Base-by-base conservation (phyloP, 805 yeast genomes). In the Zygoascus ofunaensis region DNA sequence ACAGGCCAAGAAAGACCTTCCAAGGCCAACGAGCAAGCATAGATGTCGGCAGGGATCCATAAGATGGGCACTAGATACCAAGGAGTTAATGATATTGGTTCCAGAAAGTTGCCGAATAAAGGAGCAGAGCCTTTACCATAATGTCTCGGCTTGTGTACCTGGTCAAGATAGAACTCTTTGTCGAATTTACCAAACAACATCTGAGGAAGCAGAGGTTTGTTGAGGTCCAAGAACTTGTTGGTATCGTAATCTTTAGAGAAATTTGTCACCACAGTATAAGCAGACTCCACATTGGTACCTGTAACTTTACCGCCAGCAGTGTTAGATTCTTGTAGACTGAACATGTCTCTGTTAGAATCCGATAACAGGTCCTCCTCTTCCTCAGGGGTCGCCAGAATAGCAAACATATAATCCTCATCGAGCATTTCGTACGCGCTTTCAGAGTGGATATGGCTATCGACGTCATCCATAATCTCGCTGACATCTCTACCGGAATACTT, bases 61-160 rank as follows among this genome's bases (percentile, higher is more conserved):
- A 87, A 53, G 1, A 68, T 48, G 15, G 98, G 98, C 18, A 92
- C 82, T 20, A 87, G 82, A 75, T 80, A 92, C 97, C 97, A 92
- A 10, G 97, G 82, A 2, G 98, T 92, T 57, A 82, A 70, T 5
- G 94, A 79, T 21, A 92, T 60, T 3, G 97, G 97, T 66, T 92
- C 98, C 48, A 92, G 69, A 63, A 90, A 84, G 65, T 89, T 87
- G 40, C 98, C 98, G 64, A 92, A 92, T 44, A 92, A 62, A 4
- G 89, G 96, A 10, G 98, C 98, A 2, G 96, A 86, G 8, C 96
- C 97, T 61, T 87, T 80, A 52, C 97, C 97, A 61, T 89, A 92
- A 64, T 92, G 98, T 61, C 98, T 80, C 43, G 98, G 98, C 65
- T 97, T 79, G 64, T 92, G 98, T 36, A 92, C 92, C 66, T 92